phyloP scores from a whole-genome alignment of 2,329 filamentous ascomycete genomes.

The Camillea tinctor region DNA sequence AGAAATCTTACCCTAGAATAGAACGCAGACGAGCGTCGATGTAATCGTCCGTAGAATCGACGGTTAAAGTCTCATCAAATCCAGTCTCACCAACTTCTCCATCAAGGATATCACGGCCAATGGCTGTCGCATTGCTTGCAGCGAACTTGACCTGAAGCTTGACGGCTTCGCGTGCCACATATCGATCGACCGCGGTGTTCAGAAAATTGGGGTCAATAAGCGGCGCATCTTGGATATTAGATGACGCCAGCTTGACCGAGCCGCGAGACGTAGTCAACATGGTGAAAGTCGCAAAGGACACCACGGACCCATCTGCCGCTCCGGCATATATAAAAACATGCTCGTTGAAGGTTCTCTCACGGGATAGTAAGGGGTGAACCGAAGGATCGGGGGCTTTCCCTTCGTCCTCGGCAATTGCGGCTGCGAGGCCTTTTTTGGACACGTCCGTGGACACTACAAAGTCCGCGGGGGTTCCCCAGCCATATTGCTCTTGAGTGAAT shows the following conservation, averaged over 20 bases:
- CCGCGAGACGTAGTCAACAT: conserved; percentile 23
- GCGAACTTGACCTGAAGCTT: too few relatives aligned
- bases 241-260: conserved; percentile 18
- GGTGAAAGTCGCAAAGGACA: conserved; percentile 12
- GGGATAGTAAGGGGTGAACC: conserved; percentile 16
- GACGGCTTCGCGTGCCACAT: too few relatives aligned
- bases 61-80: conserved; percentile 11
- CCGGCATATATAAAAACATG: too few relatives aligned
- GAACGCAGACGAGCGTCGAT: too few relatives aligned
- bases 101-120: conserved; percentile 23
- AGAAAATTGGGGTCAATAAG: conserved; percentile 24
- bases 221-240: conserved; percentile 14
- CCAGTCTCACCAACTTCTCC: too few relatives aligned
- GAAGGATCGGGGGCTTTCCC: too few relatives aligned
- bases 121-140: conserved; percentile 16
- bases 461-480: conserved; percentile 14
- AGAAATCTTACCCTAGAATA: conserved; percentile 11
- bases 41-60: conserved; percentile 17
- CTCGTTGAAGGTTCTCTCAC: too few relatives aligned
- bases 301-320: too few relatives aligned
- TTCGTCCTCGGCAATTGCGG: conserved; percentile 25
- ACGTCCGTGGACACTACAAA: conserved; percentile 18
- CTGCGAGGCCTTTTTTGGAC: conserved; percentile 8
- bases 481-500: conserved; percentile 18
- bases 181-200: conserved; percentile 21